Evolutionary conservation across 2,329 filamentous ascomycete species (phyloP).

Genomic region (Lasiodiplodia theobromae): DNA sequence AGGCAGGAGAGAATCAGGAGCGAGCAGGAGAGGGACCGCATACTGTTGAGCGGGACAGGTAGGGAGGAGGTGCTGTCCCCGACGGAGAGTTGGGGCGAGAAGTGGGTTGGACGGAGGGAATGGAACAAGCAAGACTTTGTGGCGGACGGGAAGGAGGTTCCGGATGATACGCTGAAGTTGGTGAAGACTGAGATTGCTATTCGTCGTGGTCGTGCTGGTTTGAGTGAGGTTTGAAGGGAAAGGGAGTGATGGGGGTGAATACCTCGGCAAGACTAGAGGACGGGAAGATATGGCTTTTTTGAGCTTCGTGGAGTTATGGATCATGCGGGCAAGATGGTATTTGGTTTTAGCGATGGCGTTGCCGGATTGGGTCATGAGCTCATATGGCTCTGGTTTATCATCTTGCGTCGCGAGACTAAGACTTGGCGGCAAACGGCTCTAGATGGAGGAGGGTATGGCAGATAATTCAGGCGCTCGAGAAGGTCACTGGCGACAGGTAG

Average conservation of each 20-base stretch:
- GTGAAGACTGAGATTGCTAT: not conserved
- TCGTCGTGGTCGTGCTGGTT: not conserved
- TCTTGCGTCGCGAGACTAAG: not conserved
- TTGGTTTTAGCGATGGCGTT: not conserved
- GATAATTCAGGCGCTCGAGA: not conserved
- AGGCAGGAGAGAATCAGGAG: not conserved
- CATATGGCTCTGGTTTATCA: not conserved
- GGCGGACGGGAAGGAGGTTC: not conserved
- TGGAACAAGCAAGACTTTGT: not conserved
- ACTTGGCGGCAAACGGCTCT: not conserved
- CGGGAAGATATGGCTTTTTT: not conserved
- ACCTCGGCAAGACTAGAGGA: not conserved
- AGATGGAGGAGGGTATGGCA: not conserved
- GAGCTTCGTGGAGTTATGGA: not conserved
- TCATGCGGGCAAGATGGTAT: not conserved
- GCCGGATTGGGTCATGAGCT: not conserved
- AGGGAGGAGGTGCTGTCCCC: not conserved
- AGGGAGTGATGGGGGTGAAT: not conserved
- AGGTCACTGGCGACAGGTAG: not conserved
- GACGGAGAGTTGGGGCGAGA: not conserved
- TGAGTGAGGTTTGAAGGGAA: not conserved
- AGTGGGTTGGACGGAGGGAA: slow-evolving; percentile 5
- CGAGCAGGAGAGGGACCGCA: not conserved
- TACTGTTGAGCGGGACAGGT: not conserved
- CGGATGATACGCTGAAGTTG: not conserved